Base-by-base conservation (phyloP, 306 rosid genomes). In the Cucurbita pepo region DNA sequence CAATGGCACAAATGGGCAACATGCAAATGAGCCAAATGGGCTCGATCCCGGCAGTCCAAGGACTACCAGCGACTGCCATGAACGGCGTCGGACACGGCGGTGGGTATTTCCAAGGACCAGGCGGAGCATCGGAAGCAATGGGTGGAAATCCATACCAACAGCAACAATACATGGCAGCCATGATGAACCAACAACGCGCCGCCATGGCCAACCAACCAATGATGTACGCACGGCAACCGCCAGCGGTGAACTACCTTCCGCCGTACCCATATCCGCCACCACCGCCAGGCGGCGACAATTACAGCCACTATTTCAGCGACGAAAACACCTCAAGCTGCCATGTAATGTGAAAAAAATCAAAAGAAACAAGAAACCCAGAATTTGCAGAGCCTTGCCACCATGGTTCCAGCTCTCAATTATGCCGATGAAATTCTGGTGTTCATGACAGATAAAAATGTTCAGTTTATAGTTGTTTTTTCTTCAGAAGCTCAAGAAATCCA, bases 281-380 rank as follows among this genome's bases (percentile, higher is more conserved):
- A 11, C 78, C 56, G 0, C 75, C 66, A 0, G 19, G 38, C 59
- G 64, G 53, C 0, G 98, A 90, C 18, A 80, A 83, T 0, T 88
- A 86, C 62, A 56, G 88, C n/a, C 77, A 82, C 77, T 76, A 60
- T 60, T 91, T 86, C 85, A 86, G 86, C 77, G 97, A 91, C 60
- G 97, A 91, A 73, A 88, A 88, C 79, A 80, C 97, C 38, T 78
- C 91, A 57, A 83, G 90, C 51, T 91, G 97, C 85, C 81, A 50
- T 73, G 71, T 91, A 25, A 91, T 91, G 97, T 91, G 89, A 91
- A 56, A n/a, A 47, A 40, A 34, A 43, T 0, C 10, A 43, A 4
- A 41, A 10, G 19, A n/a, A 62, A 63, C 18, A 41, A 19, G 22
- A n/a, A 40, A n/a, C 5, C 53, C 76, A 40, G 76, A 55, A 55